Percentiles rank a stretch among this genome's conserved stretches.
Conservation (phyloP, 1,284 basidiomycete genomes). For the Coriolopsis trogii region DNA sequence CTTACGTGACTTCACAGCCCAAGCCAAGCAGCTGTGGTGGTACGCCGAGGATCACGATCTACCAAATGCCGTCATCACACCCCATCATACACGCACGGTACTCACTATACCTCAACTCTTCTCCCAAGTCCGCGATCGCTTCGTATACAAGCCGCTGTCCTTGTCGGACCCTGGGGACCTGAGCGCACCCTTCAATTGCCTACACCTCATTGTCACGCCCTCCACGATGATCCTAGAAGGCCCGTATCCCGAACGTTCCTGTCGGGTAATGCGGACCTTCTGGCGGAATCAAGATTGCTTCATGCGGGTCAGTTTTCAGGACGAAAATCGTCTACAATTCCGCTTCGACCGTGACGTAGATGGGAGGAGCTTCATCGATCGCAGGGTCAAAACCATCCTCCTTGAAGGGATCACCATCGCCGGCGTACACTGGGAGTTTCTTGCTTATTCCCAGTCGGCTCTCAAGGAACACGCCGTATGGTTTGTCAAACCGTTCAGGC, state of each 20-base stretch:
- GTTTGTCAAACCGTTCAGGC: slow-evolving; percentile 55
- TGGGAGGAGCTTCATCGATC: slow-evolving; percentile 46
- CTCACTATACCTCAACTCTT: slow-evolving; percentile 10
- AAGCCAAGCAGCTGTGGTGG: slow-evolving; percentile 35
- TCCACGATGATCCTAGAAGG: slow-evolving; percentile 61
- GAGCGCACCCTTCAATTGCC: slow-evolving; percentile 47
- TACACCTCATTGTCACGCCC: slow-evolving; percentile 62
- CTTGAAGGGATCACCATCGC: slow-evolving; percentile 50
- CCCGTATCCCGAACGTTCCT: slow-evolving; percentile 66
- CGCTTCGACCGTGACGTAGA: slow-evolving; percentile 59
- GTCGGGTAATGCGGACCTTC: slow-evolving; percentile 60
- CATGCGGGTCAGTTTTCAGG: slow-evolving; percentile 64
- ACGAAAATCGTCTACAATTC: slow-evolving; percentile 54
- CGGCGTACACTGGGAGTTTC: slow-evolving; percentile 52
- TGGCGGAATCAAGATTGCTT: slow-evolving; percentile 54
- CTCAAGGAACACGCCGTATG: slow-evolving; percentile 59
- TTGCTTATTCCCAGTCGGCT: slow-evolving; percentile 60
- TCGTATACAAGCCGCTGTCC: slow-evolving; percentile 16
- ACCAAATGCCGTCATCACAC: too few species aligned
- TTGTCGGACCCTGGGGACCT: slow-evolving; percentile 3
- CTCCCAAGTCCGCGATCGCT: slow-evolving; percentile 27
- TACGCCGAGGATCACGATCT: slow-evolving; percentile 11
- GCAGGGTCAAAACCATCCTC: slow-evolving; percentile 47
- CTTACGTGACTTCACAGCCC: slow-evolving; percentile 46
- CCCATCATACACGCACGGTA: too few species aligned